Percentiles rank a stretch among this genome's conserved stretches.
Conservation (phyloP, 495 filamentous ascomycete species). For the Penicillium ucsense region DNA sequence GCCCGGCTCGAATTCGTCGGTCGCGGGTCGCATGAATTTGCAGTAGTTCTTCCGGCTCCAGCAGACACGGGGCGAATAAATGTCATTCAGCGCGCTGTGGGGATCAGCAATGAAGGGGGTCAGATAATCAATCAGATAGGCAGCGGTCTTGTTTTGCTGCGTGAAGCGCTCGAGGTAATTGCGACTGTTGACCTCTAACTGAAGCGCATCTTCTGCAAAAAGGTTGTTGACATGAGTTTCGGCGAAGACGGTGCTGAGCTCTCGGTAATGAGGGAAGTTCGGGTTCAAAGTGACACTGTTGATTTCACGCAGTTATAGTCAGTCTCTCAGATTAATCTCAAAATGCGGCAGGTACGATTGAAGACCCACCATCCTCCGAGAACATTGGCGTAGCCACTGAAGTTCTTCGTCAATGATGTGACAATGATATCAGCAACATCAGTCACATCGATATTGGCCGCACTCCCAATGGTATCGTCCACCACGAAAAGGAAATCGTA, state of each 20-base stretch:
- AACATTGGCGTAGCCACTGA: constrained; percentile 19
- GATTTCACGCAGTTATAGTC: neutral
- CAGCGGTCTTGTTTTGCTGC: constrained; percentile 8
- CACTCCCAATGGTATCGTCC: constrained; percentile 42
- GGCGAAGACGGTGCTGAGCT: neutral
- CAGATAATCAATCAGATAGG: constrained; percentile 25
- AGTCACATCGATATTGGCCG: constrained; percentile 37
- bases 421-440: constrained; percentile 17
- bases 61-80: constrained; percentile 28
- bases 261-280: constrained; percentile 3
- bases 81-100: constrained; percentile 12
- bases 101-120: constrained; percentile 7
- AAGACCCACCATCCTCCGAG: constrained; percentile 17
- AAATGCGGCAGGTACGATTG: neutral
- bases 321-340: too few relatives aligned
- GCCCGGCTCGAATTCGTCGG: constrained; percentile 15
- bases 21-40: constrained; percentile 18
- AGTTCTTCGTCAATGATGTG: constrained; percentile 24
- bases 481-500: constrained; percentile 35
- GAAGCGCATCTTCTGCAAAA: constrained; percentile 10
- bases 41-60: constrained; percentile 22
- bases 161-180: constrained; percentile 8
- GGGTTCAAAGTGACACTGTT: constrained; percentile 9
- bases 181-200: constrained; percentile 16
- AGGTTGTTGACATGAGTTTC: constrained; percentile 6